Evolutionary conservation across 306 rosid species (phyloP), one percentile per base, ranked within the genome.

Genomic region (Trichosanthes cucumerina): DNA sequence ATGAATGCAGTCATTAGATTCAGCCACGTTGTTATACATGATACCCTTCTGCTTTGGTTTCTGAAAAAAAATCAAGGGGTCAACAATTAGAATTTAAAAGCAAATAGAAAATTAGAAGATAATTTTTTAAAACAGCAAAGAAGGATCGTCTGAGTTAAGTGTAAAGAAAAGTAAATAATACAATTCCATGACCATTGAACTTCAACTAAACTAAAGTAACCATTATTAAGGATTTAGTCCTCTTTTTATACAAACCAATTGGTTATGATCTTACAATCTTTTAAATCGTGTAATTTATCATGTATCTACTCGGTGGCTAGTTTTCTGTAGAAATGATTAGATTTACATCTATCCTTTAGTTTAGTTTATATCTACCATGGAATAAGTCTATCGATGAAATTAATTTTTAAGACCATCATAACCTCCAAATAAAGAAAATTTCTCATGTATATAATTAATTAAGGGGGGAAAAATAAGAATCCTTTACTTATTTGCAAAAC

Each of bases 11-110:
- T 87, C 88, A 62, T 78, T 87, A 43, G 85, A 83, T 57, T 88
- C 88, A 44, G 85, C 88, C 78, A 88, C 87, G 53, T 26, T 86
- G 53, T 80, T 88, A 69, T 82, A 86, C 50, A 79, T 33, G 63
- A 82, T 87, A 58, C 66, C 78, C 85, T 91, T 96, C 85, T 87
- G 85, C 88, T 87, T 91, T 83, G 90, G 75, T 81, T 84, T 87
- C 97, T 96, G 88, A 74, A 78, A 86, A 82, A 36, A 46, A 54
- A 84, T 81, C 68, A 54, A 59, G 81, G 81, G 78, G 75, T 83
- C 44, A 23, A 47, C 33, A 50, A 80, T 49, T 50, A 63, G 34
- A 54, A 24, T 75, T 41, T 1, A 70, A 46, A 26, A 62, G 34
- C 24, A 28, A 24, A 4, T 53, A 65, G 68, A 78, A n/a, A 44